Conservation (phyloP, 2,329 filamentous ascomycete genomes). For the Chaetomiaceae sp. region DNA sequence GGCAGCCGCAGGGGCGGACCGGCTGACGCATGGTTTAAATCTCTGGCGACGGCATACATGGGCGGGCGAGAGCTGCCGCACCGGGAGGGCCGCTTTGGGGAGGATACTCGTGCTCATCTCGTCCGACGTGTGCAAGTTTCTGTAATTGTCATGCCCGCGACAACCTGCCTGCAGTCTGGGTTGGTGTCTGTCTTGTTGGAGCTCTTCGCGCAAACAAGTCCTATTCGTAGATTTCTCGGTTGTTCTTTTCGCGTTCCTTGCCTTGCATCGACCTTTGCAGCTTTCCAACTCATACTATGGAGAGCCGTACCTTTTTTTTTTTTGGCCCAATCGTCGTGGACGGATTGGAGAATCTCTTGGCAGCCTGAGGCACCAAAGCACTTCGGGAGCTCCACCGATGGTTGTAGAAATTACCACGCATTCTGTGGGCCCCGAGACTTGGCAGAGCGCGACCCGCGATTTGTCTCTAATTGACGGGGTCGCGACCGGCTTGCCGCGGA, state of each 20-base stretch:
- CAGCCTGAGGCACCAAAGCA: slow-evolving; percentile 14
- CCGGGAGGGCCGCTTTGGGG: slow-evolving; percentile 33
- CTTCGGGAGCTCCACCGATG: no score
- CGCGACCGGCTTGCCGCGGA: not conserved
- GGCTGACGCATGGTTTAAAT: slow-evolving; percentile 24
- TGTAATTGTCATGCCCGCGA: slow-evolving; percentile 12
- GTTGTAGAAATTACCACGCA: slow-evolving; percentile 15
- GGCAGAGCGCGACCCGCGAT: slow-evolving; percentile 21
- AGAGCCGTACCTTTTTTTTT: no score
- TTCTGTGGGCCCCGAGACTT: slow-evolving; percentile 14
- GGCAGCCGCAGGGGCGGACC: slow-evolving; percentile 19
- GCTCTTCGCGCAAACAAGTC: no score
- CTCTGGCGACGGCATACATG: slow-evolving; percentile 31
- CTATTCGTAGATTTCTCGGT: no score
- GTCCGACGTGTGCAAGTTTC: slow-evolving; percentile 5
- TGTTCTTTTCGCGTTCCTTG: no score
- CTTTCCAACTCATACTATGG: no score
- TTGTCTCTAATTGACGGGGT: not conserved
- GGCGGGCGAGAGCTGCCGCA: slow-evolving; percentile 31
- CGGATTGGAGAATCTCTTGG: slow-evolving; percentile 3
- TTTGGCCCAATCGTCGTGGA: slow-evolving; percentile 2
- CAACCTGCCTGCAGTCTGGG: not conserved
- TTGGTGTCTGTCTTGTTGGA: no score
- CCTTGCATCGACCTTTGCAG: no score
- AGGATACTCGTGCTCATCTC: slow-evolving; percentile 35